phyloP scores from a whole-genome alignment of 2,329 filamentous ascomycete species.

The Botryotinia globosa region DNA sequence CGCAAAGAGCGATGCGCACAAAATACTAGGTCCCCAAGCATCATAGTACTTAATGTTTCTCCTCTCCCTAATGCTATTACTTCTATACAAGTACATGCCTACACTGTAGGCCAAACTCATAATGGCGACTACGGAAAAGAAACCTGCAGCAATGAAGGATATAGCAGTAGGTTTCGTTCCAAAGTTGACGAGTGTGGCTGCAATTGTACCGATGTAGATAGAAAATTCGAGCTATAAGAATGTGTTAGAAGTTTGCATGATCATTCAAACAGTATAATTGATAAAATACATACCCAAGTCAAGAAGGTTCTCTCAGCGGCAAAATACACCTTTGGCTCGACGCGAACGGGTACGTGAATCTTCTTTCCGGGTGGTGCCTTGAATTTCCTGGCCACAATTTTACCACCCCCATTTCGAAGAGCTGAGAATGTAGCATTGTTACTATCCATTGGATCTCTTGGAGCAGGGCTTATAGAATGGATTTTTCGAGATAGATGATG shows the following conservation, averaged over 20 bases:
- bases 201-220: conserved; percentile 87
- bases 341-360: conserved; percentile 92
- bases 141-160: conserved; percentile 67
- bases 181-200: conserved; percentile 81
- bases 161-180: conserved; percentile 54
- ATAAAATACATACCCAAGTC: conserved; percentile 67
- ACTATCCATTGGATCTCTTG: conserved; percentile 23
- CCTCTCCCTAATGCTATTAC: conserved; percentile 77
- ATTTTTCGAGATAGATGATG: conserved; percentile 25
- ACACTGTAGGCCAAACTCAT: conserved; percentile 79
- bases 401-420: conserved; percentile 52
- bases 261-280: conserved; percentile 18
- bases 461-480: conserved; percentile 24
- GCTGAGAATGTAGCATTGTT: conserved; percentile 54
- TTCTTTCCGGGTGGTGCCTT: conserved; percentile 79
- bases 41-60: conserved; percentile 91
- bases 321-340: conserved; percentile 97
- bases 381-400: conserved; percentile 59
- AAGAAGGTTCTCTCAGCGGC: conserved; percentile 95
- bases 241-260: background rate
- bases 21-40: conserved; percentile 73
- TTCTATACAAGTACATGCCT: conserved; percentile 82
- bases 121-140: conserved; percentile 80
- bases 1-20: conserved; percentile 70
- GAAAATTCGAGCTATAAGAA: conserved; percentile 77